Conservation (phyloP, 768 basidiomycete species). For the Suillus discolor region DNA sequence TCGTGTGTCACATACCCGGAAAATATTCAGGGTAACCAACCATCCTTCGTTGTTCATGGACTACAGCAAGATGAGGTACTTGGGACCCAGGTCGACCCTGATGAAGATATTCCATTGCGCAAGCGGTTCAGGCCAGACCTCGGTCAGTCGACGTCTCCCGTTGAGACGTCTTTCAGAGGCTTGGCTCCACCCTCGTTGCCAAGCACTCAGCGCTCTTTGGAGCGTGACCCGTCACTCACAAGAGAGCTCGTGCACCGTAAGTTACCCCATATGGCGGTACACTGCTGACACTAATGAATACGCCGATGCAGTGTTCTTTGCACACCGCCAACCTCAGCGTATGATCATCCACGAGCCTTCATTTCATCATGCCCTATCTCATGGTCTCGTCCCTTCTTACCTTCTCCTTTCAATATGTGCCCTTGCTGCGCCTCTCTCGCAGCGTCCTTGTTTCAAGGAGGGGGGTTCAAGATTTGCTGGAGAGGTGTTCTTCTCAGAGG, state of each 20-base stretch:
- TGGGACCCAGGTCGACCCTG: conserved; percentile 26
- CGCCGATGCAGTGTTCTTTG: conserved; percentile 66
- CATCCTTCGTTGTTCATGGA: conserved; percentile 16
- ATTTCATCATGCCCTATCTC: conserved; percentile 66
- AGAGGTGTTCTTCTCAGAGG: conserved; percentile 56
- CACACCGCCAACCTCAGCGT: conserved; percentile 78
- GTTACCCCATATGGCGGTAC: conserved; percentile 21
- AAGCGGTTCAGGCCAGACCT: conserved; percentile 54
- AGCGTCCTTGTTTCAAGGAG: conserved; percentile 61
- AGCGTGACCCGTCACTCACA: conserved; percentile 63
- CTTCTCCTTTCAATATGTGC: conserved; percentile 78
- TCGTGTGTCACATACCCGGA: conserved; percentile 22
- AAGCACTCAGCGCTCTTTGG: conserved; percentile 43
- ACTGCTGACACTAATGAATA: conserved; percentile 5
- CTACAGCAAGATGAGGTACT: conserved; percentile 18
- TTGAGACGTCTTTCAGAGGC: conserved; percentile 34
- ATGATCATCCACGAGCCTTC: conserved; percentile 80
- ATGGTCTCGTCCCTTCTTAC: conserved; percentile 67
- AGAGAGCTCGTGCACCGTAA: conserved; percentile 75
- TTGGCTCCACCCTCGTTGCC: conserved; percentile 36
- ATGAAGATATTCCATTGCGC: conserved; percentile 45
- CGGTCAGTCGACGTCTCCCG: conserved; percentile 41
- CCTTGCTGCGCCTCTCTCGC: conserved; percentile 75
- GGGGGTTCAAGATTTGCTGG: conserved; percentile 58
- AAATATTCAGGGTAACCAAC: conserved; percentile 11